These are phyloP conservation scores for Sporobolus alterniflorus DNA, from an alignment of 202 grass and related monocot genomes.

Conservation along the genomic window DNA sequence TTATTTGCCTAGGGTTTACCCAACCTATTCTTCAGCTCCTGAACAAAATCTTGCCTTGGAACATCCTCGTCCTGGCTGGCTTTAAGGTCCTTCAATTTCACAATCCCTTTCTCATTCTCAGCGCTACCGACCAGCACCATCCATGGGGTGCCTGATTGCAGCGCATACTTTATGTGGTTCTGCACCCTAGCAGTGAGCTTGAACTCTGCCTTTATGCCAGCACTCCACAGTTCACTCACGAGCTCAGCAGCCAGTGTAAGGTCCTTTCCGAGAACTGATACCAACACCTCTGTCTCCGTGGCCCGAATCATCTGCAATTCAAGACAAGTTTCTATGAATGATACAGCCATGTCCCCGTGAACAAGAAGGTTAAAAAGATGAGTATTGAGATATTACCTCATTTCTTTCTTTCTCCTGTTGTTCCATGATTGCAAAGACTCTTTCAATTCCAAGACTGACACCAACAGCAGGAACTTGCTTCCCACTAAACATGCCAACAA, in stretches of 20 bases:
- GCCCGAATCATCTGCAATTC: slow-evolving; percentile 48
- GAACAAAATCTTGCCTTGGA: slow-evolving; percentile 44
- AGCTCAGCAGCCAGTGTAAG: slow-evolving; percentile 66
- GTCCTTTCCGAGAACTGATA: slow-evolving; percentile 71
- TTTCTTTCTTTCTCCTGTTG: slow-evolving; percentile 83
- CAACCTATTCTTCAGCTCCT: slow-evolving; percentile 52
- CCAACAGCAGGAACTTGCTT: slow-evolving; percentile 96
- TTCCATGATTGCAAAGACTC: slow-evolving; percentile 96
- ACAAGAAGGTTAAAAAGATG: not conserved
- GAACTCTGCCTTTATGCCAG: slow-evolving; percentile 82
- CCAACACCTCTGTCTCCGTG: slow-evolving; percentile 70
- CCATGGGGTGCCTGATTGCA: slow-evolving; percentile 36
- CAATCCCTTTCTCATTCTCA: slow-evolving; percentile 19
- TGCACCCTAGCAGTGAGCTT: slow-evolving; percentile 55
- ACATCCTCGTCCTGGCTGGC: slow-evolving; percentile 55
- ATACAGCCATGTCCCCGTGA: not conserved
- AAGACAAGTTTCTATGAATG: not conserved
- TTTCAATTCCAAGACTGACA: slow-evolving; percentile 96
- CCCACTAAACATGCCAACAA: slow-evolving; percentile 94
- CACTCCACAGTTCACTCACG: slow-evolving; percentile 64
- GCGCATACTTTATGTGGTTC: slow-evolving; percentile 52
- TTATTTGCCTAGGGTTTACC: not conserved
- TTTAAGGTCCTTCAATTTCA: slow-evolving; percentile 70
- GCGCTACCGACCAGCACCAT: slow-evolving; percentile 55
- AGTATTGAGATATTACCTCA: slow-evolving; percentile 60